Evolutionary conservation across 805 yeast species (phyloP), one percentile per base, ranked within the genome.

Genomic region (Starmerella vitae): DNA sequence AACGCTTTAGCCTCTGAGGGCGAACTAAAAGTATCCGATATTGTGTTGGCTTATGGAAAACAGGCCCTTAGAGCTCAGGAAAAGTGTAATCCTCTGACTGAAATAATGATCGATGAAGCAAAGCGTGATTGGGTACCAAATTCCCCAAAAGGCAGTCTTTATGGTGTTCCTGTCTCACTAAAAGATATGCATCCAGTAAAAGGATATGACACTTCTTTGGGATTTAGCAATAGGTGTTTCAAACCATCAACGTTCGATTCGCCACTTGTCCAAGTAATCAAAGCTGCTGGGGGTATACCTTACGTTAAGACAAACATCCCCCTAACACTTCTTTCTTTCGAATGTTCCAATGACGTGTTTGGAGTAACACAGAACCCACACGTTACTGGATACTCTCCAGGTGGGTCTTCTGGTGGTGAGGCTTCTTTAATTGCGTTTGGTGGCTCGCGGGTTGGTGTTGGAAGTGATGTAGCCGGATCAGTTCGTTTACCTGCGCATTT

Each of bases 11-110:
- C 76, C 39, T 67, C 71, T 15, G 39, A 56, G 3, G 70, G 71
- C 3, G 62, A 66, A 28, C 54, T 69, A 41, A 45, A 68, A 18
- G 66, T 82, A 0, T 67, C 65, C 8, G 65, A 66, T 29, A 72
- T 75, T 14, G 64, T 71, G 46, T 67, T 62, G 47, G 83, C 83
- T 0, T 77, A 66, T 50, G 78, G 76, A 27, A 78, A 74, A 49
- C 64, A 76, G 41, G 76, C 84, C 2, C 64, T 74, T 15, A 64
- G 73, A 42, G 74, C 77, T 3, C 83, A 80, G 44, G 67, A 74
- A 51, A 39, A 40, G 26, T 71, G 77, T 45, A 70, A 72, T 44
- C 67, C 72, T 50, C 64, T 72, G 20, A 65, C 76, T 58, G 78
- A 75, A 42, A 64, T 79, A 38, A 63, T 79, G 57, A 68, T 76